These are phyloP conservation scores for Pseudotsuga menziesii DNA, from an alignment of 75 land plant genomes.

Conservation along the genomic window DNA sequence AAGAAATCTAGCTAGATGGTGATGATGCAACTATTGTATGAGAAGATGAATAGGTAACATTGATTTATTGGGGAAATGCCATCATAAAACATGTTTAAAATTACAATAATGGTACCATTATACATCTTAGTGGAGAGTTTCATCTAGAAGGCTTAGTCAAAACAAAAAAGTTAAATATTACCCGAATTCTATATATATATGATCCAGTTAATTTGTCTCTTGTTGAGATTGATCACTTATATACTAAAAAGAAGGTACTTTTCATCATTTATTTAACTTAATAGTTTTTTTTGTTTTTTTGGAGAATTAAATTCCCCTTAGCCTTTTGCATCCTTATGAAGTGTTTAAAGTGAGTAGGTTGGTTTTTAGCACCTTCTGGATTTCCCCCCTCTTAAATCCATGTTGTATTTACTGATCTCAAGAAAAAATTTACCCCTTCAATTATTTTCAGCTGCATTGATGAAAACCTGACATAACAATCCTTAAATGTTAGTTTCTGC, in stretches of 20 bases:
- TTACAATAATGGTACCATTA: conserved; percentile 54
- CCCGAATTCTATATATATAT: conserved; percentile 78
- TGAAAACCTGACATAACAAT: too few relatives aligned
- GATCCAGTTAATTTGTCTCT: conserved; percentile 68
- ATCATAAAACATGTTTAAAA: conserved; percentile 57
- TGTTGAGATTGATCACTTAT: conserved; percentile 74
- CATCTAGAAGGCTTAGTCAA: conserved; percentile 99
- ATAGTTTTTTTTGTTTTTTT: too few relatives aligned
- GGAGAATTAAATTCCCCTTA: too few relatives aligned
- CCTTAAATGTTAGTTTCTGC: too few relatives aligned
- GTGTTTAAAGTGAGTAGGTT: too few relatives aligned
- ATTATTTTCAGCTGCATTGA: too few relatives aligned
- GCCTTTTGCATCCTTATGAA: too few relatives aligned
- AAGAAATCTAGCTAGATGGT: conserved; percentile 70
- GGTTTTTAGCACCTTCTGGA: too few relatives aligned
- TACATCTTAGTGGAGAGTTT: conserved; percentile 52
- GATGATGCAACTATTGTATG: conserved; percentile 67
- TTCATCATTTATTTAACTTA: too few relatives aligned
- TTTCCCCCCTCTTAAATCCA: too few relatives aligned
- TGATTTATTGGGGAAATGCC: conserved; percentile 99
- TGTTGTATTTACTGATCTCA: too few relatives aligned
- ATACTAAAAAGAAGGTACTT: conserved; percentile 84
- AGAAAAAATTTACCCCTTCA: too few relatives aligned
- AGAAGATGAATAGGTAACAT: conserved; percentile 80
- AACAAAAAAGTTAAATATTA: conserved; percentile 85